These are phyloP conservation scores for Chlamydomonas sp. DNA, from an alignment of 139 green algal genomes.

Conservation along the genomic window DNA sequence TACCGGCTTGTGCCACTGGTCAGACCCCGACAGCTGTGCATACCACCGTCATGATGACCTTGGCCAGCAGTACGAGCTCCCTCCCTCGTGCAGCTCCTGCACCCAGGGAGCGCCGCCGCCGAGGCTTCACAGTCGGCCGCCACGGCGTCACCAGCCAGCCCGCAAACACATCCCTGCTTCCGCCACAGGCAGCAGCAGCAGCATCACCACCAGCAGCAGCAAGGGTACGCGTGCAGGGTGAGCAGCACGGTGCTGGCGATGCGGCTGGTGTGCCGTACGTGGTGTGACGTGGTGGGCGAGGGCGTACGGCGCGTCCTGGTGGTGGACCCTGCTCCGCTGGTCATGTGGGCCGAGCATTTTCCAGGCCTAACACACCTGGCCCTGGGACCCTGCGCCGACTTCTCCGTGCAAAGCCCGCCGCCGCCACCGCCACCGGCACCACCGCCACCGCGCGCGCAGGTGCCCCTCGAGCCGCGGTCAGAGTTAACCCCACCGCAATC, in stretches of 20 bases:
- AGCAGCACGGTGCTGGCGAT: slow-evolving; percentile 19
- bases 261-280: slow-evolving; percentile 22
- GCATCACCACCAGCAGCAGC: too few relatives aligned
- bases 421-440: too few relatives aligned
- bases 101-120: too few relatives aligned
- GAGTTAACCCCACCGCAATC: too few relatives aligned
- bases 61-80: too few relatives aligned
- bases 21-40: neutral
- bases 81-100: too few relatives aligned
- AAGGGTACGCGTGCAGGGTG: neutral
- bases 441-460: too few relatives aligned
- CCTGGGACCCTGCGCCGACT: neutral
- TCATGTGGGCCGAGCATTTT: slow-evolving; percentile 12
- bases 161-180: too few relatives aligned
- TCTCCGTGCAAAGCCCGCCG: neutral
- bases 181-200: too few relatives aligned
- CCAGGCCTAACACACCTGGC: neutral
- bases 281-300: slow-evolving; percentile 24
- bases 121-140: too few relatives aligned
- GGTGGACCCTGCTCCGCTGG: neutral
- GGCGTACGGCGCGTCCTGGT: slow-evolving; percentile 11
- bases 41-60: slow-evolving; percentile 26
- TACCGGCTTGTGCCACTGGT: neutral
- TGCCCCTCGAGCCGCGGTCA: too few relatives aligned
- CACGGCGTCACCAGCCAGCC: too few relatives aligned